phyloP scores from a whole-genome alignment of 1,284 basidiomycete genomes.

The Fomitopsis betulina region DNA sequence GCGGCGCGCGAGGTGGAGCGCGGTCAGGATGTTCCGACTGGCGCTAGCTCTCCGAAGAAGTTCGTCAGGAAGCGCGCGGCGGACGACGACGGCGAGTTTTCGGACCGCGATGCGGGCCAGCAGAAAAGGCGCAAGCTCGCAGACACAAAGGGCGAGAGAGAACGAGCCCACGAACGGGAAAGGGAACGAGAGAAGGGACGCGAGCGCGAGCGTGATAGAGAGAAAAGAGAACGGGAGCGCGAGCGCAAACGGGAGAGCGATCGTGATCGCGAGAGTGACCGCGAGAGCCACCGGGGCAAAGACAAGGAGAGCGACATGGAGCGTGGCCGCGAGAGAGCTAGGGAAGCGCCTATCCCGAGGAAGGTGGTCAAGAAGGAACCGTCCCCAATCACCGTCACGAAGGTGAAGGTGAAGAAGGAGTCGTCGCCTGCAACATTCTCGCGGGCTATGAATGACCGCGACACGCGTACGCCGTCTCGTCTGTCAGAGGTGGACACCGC shows the following conservation, averaged over 20 bases:
- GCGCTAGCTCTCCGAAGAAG: slow-evolving; percentile 15
- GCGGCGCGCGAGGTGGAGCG: slow-evolving; percentile 16
- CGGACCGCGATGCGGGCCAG: not conserved
- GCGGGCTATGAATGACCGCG: slow-evolving; percentile 11
- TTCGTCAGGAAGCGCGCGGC: slow-evolving; percentile 15
- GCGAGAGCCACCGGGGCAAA: slow-evolving; percentile 13
- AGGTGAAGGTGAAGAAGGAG: slow-evolving; percentile 33
- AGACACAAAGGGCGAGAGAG: slow-evolving; percentile 9
- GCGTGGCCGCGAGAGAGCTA: not conserved
- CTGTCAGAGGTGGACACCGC: slow-evolving; percentile 14
- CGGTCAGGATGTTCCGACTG: not conserved
- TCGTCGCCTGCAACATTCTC: slow-evolving; percentile 18
- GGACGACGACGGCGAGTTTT: slow-evolving; percentile 13
- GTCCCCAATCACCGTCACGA: slow-evolving; percentile 19
- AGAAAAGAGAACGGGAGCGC: not conserved
- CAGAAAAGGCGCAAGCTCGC: slow-evolving; percentile 6
- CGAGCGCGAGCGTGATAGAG: slow-evolving; percentile 5
- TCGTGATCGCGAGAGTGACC: slow-evolving; percentile 11
- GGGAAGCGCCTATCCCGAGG: slow-evolving; percentile 23
- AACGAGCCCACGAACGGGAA: slow-evolving; percentile 15
- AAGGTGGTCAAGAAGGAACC: slow-evolving; percentile 25
- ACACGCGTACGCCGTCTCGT: slow-evolving; percentile 16
- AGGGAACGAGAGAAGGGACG: slow-evolving; percentile 11
- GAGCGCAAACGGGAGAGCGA: slow-evolving; percentile 13
- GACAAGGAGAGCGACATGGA: slow-evolving; percentile 18